Percentiles rank a stretch among this genome's conserved stretches.
Evolutionary conservation across 108 stramenopile genomes (phyloP).

Genomic region (Cyclostephanos tholiformis): DNA sequence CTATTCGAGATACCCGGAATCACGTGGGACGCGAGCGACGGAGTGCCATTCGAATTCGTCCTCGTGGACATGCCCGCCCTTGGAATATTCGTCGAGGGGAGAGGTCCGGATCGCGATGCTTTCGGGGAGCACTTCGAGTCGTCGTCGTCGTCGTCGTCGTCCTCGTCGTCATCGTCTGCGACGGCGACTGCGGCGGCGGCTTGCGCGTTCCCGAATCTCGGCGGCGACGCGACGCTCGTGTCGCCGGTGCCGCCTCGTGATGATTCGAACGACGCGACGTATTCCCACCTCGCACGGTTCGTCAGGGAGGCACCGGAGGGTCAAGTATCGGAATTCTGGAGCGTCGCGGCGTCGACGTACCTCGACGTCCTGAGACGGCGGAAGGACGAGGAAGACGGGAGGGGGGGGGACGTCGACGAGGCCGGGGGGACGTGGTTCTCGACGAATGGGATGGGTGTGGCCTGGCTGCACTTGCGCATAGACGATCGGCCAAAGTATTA

Average conservation of each 20-base stretch:
- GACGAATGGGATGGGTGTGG: conserved; percentile 78
- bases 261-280: conserved; percentile 30
- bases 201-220: conserved; percentile 66
- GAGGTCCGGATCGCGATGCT: conserved; percentile 50
- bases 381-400: conserved; percentile 29
- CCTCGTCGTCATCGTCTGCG: not conserved
- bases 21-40: conserved; percentile 16
- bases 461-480: conserved; percentile 85
- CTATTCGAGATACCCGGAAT: conserved; percentile 47
- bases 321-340: conserved; percentile 61
- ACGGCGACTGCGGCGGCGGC: not conserved
- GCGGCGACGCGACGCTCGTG: conserved; percentile 62
- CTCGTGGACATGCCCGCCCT: conserved; percentile 56
- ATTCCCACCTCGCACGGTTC: conserved; percentile 69
- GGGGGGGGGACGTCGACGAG: conserved; percentile 15
- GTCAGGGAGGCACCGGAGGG: conserved; percentile 49
- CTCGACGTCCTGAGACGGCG: conserved; percentile 30
- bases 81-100: conserved; percentile 48
- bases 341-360: conserved; percentile 39
- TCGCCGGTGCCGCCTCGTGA: conserved; percentile 42
- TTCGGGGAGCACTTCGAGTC: conserved; percentile 56
- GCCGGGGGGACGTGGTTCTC: conserved; percentile 70
- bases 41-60: conserved; percentile 65
- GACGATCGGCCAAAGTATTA: conserved; percentile 87
- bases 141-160: not conserved